Evolutionary conservation across 2,329 filamentous ascomycete species (phyloP).

Genomic region (Gnomoniopsis sp.): DNA sequence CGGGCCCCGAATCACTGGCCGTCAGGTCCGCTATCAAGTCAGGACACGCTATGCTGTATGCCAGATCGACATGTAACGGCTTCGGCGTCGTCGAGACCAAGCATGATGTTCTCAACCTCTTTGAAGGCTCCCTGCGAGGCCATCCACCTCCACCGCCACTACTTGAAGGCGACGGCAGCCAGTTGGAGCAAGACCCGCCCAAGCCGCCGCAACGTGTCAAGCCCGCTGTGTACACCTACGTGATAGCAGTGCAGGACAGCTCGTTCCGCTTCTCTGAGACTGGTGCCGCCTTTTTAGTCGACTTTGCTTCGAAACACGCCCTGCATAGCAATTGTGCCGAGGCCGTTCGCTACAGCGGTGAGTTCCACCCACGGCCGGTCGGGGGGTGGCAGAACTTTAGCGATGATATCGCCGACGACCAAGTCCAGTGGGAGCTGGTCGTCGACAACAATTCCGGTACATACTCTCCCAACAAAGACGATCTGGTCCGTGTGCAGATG

Average conservation of each 20-base stretch:
- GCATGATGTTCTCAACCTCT: neutral
- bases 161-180: neutral
- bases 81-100: neutral
- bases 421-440: neutral
- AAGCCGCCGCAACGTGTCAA: neutral
- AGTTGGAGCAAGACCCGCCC: neutral
- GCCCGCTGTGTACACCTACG: neutral
- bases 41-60: neutral
- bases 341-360: neutral
- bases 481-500: neutral
- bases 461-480: neutral
- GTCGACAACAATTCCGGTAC: neutral
- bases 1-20: neutral
- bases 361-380: neutral
- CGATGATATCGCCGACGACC: neutral
- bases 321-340: neutral
- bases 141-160: neutral
- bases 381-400: neutral
- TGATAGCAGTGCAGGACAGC: neutral
- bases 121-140: neutral
- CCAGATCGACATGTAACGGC: neutral
- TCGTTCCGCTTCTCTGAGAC: neutral
- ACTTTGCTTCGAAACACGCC: neutral
- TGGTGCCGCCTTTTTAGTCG: neutral
- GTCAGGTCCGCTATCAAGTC: neutral